A percentile compares a stretch with the other conserved stretches of the same genome.
These are phyloP conservation scores for Echium plantagineum DNA, from an alignment of 257 asterid species.

Conservation along the genomic window DNA sequence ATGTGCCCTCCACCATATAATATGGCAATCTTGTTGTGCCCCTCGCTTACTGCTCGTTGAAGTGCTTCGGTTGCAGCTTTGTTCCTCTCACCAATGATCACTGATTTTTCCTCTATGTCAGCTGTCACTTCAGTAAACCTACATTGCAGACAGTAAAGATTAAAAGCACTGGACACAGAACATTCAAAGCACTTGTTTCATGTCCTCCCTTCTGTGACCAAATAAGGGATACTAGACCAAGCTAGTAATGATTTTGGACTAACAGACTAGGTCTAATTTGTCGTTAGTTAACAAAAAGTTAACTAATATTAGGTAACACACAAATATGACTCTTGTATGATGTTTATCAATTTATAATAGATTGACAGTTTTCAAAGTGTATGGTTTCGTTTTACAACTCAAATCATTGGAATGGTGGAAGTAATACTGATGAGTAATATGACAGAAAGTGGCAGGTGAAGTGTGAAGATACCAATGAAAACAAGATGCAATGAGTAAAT, in stretches of 20 bases:
- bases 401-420: background rate
- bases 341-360: background rate
- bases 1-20: conserved; percentile 95
- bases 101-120: conserved; percentile 83
- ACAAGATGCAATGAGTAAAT: background rate
- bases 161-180: background rate
- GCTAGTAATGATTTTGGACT: background rate
- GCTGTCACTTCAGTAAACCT: conserved; percentile 70
- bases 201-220: background rate
- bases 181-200: background rate
- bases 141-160: conserved; percentile 3
- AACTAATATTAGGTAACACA: too few relatives aligned
- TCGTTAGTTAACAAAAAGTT: too few relatives aligned
- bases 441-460: background rate
- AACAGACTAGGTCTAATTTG: too few relatives aligned
- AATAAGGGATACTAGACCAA: background rate
- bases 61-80: conserved; percentile 72
- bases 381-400: background rate
- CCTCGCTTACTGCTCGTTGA: conserved; percentile 42
- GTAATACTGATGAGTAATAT: background rate
- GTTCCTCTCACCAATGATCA: conserved; percentile 90
- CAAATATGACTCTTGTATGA: too few relatives aligned
- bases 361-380: background rate
- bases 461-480: background rate
- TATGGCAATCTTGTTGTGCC: conserved; percentile 78